Conservation (phyloP, 768 basidiomycete species). For the Suillus tomentosus region DNA sequence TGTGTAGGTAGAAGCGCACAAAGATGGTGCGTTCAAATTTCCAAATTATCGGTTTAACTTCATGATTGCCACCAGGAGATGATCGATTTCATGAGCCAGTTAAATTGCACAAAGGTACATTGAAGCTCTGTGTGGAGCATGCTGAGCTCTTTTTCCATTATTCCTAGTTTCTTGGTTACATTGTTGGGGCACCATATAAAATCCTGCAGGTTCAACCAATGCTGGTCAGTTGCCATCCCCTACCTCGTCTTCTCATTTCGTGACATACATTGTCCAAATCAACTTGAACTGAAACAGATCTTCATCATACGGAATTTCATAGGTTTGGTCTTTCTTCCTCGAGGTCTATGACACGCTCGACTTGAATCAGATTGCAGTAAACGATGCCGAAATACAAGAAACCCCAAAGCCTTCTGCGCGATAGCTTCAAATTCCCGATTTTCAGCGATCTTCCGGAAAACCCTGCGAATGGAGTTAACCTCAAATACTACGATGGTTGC, state of each 20-base stretch:
- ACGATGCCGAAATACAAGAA: neutral
- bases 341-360: neutral
- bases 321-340: neutral
- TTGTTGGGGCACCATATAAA: neutral
- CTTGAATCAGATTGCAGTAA: neutral
- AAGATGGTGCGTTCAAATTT: neutral
- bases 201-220: neutral
- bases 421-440: conserved; percentile 28
- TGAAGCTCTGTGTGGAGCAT: neutral
- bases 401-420: neutral
- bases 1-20: neutral
- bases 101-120: conserved; percentile 1
- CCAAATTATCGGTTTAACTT: neutral
- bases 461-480: conserved; percentile 19
- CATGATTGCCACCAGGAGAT: too few relatives aligned
- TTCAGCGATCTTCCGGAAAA: conserved; percentile 27
- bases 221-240: neutral
- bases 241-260: neutral
- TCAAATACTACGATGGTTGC: neutral
- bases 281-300: neutral
- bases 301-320: neutral
- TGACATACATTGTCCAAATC: neutral
- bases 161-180: neutral
- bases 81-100: neutral
- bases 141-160: neutral